Evolutionary conservation across 768 basidiomycete genomes (phyloP).

Genomic region (Calocybe cyanea): DNA sequence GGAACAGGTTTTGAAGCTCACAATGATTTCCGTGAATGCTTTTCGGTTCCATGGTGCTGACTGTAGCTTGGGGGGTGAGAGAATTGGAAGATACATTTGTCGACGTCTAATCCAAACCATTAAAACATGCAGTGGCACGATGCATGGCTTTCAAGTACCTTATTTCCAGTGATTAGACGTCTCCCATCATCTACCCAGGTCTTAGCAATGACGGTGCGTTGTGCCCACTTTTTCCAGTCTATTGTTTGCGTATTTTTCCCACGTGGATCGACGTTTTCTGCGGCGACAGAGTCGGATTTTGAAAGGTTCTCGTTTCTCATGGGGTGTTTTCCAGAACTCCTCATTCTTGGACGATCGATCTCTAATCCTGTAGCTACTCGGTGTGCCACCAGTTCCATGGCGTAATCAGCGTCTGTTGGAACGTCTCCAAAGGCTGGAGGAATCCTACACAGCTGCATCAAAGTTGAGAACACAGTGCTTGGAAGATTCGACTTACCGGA

Average conservation of each 20-base stretch:
- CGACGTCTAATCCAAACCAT: not conserved
- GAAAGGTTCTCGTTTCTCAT: not conserved
- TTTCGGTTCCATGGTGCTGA: not conserved
- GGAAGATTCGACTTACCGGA: conserved; percentile 41
- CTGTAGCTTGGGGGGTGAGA: no score
- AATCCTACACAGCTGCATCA: conserved; percentile 29
- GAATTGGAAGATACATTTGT: no score
- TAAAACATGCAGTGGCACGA: not conserved
- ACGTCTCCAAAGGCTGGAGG: conserved; percentile 46
- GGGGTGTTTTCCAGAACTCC: conserved; percentile 14
- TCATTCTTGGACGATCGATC: conserved; percentile 30
- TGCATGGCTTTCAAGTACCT: conserved; percentile 15
- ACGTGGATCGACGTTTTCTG: not conserved
- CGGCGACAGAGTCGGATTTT: not conserved
- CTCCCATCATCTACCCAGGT: conserved; percentile 38
- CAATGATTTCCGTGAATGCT: conserved; percentile 1
- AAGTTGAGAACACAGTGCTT: not conserved
- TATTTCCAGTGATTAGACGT: conserved; percentile 30
- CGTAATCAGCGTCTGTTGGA: conserved; percentile 68
- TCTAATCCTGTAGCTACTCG: conserved; percentile 54
- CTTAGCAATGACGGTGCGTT: conserved; percentile 43
- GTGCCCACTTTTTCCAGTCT: conserved; percentile 58
- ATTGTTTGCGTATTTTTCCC: conserved; percentile 14
- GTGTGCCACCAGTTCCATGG: conserved; percentile 64
- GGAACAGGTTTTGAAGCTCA: not conserved